Evolutionary conservation across 176 grass and related monocot genomes (phyloP).

Genomic region (Tillandsia leiboldiana): DNA sequence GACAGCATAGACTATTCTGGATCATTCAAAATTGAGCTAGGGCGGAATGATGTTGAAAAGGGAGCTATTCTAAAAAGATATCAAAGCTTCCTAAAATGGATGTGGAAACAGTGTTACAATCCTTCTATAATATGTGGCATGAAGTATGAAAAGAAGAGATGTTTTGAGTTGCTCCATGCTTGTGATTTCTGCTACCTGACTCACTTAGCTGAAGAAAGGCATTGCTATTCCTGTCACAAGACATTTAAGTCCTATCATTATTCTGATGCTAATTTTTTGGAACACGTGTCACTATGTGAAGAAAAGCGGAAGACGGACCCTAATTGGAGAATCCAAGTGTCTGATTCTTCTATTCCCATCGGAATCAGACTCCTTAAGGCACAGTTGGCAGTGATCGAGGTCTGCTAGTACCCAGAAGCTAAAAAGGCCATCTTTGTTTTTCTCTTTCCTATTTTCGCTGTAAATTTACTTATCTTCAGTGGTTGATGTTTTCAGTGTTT

Average conservation of each 20-base stretch:
- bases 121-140: constrained; percentile 30
- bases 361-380: constrained; percentile 68
- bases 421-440: constrained; percentile 12
- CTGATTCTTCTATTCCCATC: constrained; percentile 42
- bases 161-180: constrained; percentile 40
- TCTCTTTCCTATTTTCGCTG: constrained; percentile 14
- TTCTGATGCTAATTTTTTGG: constrained; percentile 35
- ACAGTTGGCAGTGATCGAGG: constrained; percentile 67
- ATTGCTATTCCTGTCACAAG: constrained; percentile 77
- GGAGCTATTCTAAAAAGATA: constrained; percentile 51
- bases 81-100: constrained; percentile 56
- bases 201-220: constrained; percentile 61
- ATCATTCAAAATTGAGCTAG: constrained; percentile 75
- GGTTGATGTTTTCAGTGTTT: constrained; percentile 13
- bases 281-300: constrained; percentile 59
- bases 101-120: constrained; percentile 65
- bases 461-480: constrained; percentile 17
- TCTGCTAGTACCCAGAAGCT: constrained; percentile 19
- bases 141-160: constrained; percentile 58
- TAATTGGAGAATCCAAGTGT: constrained; percentile 47
- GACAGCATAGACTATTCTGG: constrained; percentile 39
- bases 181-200: constrained; percentile 65
- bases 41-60: constrained; percentile 52
- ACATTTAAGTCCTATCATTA: constrained; percentile 53
- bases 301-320: constrained; percentile 46